phyloP scores from a whole-genome alignment of 768 basidiomycete genomes.

The Coprinellus micaceus region DNA sequence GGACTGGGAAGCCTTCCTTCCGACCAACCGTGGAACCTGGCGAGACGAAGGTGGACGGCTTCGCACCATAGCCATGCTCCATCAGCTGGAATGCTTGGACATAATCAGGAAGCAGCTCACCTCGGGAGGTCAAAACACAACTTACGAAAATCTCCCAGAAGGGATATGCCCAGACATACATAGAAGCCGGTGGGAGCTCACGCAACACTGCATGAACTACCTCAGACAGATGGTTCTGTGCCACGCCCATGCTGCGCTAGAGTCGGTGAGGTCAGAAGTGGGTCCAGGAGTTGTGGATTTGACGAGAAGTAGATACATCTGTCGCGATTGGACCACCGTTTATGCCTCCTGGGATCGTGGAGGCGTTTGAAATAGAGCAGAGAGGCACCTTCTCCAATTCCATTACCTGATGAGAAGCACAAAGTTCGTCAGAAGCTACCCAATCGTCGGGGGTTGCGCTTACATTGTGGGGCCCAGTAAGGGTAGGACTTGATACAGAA shows the following conservation, averaged over 20 bases:
- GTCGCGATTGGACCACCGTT: neutral
- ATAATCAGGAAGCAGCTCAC: neutral
- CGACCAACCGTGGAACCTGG: neutral
- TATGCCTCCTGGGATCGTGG: neutral
- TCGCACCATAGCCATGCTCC: neutral
- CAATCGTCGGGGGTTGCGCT: no score
- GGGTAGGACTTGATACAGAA: no score
- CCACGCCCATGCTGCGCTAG: neutral
- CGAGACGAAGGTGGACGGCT: neutral
- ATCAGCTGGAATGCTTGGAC: neutral
- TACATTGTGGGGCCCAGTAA: no score
- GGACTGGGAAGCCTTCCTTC: neutral
- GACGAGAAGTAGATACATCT: neutral
- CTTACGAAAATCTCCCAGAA: neutral
- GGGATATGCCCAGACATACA: neutral
- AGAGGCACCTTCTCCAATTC: no score
- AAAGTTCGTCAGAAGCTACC: no score
- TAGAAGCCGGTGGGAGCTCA: neutral
- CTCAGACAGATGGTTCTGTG: neutral
- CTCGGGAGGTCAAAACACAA: neutral
- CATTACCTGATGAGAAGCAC: no score
- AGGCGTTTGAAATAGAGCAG: no score
- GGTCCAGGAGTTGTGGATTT: neutral
- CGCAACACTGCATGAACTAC: neutral
- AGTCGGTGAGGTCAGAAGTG: neutral